Conservation (phyloP, 495 filamentous ascomycete genomes). For the Clavariopsis aquatica region DNA sequence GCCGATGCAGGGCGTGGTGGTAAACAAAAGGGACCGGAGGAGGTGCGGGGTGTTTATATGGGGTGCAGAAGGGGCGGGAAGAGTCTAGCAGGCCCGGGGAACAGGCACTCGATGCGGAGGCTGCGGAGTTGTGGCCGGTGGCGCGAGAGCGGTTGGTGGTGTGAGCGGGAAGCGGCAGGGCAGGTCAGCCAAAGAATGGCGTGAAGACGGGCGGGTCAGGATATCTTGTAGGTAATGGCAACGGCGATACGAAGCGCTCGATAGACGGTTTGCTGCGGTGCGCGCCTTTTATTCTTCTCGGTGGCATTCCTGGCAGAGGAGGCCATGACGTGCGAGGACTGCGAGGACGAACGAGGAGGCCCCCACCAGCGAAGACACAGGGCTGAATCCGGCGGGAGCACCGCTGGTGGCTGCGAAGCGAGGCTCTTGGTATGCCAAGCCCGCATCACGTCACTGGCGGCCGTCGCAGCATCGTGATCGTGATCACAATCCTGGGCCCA, state of each 20-base stretch:
- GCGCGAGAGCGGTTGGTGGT: neutral
- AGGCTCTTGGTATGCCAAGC: too few relatives aligned
- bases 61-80: neutral
- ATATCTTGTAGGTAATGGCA: conserved; percentile 15
- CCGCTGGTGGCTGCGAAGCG: neutral
- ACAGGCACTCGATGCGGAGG: neutral
- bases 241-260: neutral
- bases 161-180: neutral
- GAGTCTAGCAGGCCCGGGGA: neutral
- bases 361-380: neutral
- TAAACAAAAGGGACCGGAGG: neutral
- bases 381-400: conserved; percentile 18
- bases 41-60: conserved; percentile 11
- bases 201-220: conserved; percentile 6
- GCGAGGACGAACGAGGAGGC: too few relatives aligned
- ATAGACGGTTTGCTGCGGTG: neutral
- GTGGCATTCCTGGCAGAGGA: conserved; percentile 8
- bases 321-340: conserved; percentile 27
- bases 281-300: conserved; percentile 12
- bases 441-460: conserved; percentile 20
- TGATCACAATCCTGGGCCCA: neutral
- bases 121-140: conserved; percentile 4
- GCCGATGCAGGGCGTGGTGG: too few relatives aligned
- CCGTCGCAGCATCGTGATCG: conserved; percentile 21
- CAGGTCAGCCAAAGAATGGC: neutral